Evolutionary conservation across 2,329 filamentous ascomycete genomes (phyloP).

Genomic region (Colletotrichum australisinense): DNA sequence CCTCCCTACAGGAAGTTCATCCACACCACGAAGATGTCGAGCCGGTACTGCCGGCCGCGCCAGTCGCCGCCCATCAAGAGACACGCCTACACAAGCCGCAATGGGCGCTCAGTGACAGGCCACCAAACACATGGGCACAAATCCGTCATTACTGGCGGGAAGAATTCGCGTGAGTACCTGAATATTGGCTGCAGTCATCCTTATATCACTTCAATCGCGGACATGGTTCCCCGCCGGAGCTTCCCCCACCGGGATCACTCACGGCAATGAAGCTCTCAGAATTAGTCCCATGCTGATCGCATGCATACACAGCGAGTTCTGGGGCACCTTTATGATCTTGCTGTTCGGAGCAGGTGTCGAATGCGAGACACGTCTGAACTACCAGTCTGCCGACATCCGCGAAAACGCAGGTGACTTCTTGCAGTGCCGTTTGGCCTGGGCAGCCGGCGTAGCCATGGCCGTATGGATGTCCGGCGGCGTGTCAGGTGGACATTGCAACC

Average conservation of each 20-base stretch:
- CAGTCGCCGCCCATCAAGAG: constrained; percentile 27
- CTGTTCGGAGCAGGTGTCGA: constrained; percentile 33
- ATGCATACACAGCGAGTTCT: constrained; percentile 17
- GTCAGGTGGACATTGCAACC: constrained; percentile 46
- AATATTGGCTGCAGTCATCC: not conserved
- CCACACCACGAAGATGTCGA: constrained; percentile 29
- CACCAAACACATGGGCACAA: constrained; percentile 30
- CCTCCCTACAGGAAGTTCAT: constrained; percentile 30
- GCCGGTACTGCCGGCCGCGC: constrained; percentile 27
- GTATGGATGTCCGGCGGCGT: constrained; percentile 40
- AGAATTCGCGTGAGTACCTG: constrained; percentile 21
- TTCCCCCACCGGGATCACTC: not conserved
- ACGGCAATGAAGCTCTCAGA: not conserved
- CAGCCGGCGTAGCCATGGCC: constrained; percentile 27
- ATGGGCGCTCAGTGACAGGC: constrained; percentile 30
- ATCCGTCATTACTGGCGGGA: constrained; percentile 28
- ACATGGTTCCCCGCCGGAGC: not conserved
- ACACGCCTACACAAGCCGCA: constrained; percentile 33
- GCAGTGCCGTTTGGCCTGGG: constrained; percentile 32
- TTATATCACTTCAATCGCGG: not conserved
- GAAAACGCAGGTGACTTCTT: constrained; percentile 30
- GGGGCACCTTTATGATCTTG: constrained; percentile 32
- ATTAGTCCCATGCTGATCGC: not conserved
- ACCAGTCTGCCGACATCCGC: constrained; percentile 18
- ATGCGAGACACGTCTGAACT: constrained; percentile 29